These are phyloP conservation scores for Physcia stellaris DNA, from an alignment of 495 filamentous ascomycete genomes.

Conservation along the genomic window DNA sequence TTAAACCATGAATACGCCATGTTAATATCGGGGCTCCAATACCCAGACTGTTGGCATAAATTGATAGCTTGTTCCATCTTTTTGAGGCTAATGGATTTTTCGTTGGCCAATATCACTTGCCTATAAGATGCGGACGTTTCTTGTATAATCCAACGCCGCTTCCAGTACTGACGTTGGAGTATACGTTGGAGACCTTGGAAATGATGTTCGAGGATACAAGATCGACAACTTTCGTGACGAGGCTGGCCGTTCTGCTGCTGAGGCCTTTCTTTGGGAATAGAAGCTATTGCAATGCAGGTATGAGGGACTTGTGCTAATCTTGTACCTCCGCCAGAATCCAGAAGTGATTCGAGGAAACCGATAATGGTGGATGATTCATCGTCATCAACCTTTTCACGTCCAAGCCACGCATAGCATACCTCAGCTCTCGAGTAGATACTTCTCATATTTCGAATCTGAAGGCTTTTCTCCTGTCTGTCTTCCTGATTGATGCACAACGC, in stretches of 20 bases:
- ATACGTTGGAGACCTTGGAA: background rate
- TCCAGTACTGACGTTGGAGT: background rate
- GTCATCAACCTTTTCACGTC: too few relatives aligned
- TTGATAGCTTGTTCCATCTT: background rate
- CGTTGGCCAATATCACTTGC: background rate
- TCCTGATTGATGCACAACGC: slow-evolving; percentile 10
- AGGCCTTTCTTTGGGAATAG: too few relatives aligned
- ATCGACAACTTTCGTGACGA: too few relatives aligned
- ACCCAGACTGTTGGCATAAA: background rate
- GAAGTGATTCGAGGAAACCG: slow-evolving; percentile 2
- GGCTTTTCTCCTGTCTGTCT: slow-evolving; percentile 6
- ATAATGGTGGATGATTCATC: background rate
- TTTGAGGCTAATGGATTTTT: background rate
- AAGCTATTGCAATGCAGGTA: background rate
- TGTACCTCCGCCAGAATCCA: background rate
- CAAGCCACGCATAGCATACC: slow-evolving; percentile 2
- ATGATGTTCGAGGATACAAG: background rate
- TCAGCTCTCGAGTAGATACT: slow-evolving; percentile 4
- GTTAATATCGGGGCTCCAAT: background rate
- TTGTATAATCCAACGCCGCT: slow-evolving; percentile 5
- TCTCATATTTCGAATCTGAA: slow-evolving; percentile 8
- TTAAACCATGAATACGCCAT: background rate
- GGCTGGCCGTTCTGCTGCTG: too few relatives aligned
- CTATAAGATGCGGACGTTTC: slow-evolving; percentile 4
- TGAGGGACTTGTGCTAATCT: background rate